phyloP scores from a whole-genome alignment of 345 rosid species.

The Eucalyptus microcorys region DNA sequence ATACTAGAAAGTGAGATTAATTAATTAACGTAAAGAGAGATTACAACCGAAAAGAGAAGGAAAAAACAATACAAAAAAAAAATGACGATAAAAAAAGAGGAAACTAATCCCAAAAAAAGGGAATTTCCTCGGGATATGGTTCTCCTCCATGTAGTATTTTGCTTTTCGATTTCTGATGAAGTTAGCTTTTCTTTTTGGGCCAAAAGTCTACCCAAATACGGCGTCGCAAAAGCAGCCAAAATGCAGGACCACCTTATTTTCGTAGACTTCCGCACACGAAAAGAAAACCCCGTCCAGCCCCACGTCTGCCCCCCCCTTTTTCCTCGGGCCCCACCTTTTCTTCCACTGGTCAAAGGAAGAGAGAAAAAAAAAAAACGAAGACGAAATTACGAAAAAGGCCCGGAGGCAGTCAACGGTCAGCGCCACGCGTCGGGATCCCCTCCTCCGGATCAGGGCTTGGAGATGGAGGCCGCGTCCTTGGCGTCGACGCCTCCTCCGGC shows the following conservation, averaged over 20 bases:
- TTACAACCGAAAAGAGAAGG: background rate
- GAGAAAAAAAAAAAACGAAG: background rate
- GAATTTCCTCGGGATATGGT: conserved; percentile 1
- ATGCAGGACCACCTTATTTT: conserved; percentile 8
- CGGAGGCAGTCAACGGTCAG: background rate
- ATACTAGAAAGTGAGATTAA: background rate
- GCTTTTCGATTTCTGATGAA: background rate
- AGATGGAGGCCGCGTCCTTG: conserved; percentile 58
- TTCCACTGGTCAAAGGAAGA: background rate
- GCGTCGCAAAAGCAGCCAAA: background rate
- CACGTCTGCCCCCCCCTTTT: background rate
- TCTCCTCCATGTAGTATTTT: background rate
- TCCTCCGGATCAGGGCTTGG: conserved; percentile 30
- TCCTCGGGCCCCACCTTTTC: background rate
- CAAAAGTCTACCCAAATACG: conserved; percentile 15
- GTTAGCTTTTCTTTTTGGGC: background rate
- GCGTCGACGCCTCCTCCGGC: conserved; percentile 18
- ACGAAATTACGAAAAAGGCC: background rate
- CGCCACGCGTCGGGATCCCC: conserved; percentile 1
- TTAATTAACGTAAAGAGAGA: background rate
- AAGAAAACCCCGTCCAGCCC: background rate
- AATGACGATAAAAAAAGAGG: background rate
- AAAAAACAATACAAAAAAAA: background rate
- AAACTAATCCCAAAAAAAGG: background rate
- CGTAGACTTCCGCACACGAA: conserved; percentile 14